Base-by-base conservation (phyloP, 73 alveolate genomes). In the Paramecium bursaria region DNA sequence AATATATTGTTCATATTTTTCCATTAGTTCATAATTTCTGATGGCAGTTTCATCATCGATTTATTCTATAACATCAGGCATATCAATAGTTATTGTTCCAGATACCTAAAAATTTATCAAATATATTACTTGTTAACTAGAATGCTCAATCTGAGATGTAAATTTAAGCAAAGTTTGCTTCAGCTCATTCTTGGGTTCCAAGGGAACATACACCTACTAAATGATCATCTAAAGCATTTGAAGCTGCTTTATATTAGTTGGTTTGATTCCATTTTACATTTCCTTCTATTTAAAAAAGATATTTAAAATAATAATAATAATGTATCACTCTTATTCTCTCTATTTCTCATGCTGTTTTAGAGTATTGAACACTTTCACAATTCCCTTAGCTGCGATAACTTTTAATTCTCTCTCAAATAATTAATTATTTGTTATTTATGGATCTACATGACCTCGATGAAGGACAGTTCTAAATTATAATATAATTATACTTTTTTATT, bases 31-130 rank as follows among this genome's bases (percentile, higher is more conserved):
- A 57, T 57, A 57, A 30, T 57, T 57, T 10, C 33, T 57, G 0
- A 57, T 27, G 33, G 76, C 76, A 57, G 76, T 57, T 57, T 57
- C 76, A 57, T 57, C 76, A 57, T 57, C 76, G 11, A 57, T 30
- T 29, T 57, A 14, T 30, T 57, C 76, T 3, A 57, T 50, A 57
- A 57, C 76, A 27, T 57, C 76, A 9, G 76, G 76, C 1, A 57
- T 15, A 14, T 57, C 76, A 27, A 57, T 57, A 13, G 76, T 57
- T 14, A 57, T 57, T 1, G 76, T 57, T 0, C 76, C 76, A 2
- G 76, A 57, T 11, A 57, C 76, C 76, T 57, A 2, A 29, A 57
- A 0, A 0, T 27, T 29, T 14, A 1, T 57, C 1, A 13, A 10
- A 57, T 14, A n/a, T 0, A 6, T 3, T 57, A 57, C 76, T 7